Percentiles rank a stretch among this genome's conserved stretches.
Evolutionary conservation across 768 basidiomycete species (phyloP).

Genomic region (Amanita rubescens): DNA sequence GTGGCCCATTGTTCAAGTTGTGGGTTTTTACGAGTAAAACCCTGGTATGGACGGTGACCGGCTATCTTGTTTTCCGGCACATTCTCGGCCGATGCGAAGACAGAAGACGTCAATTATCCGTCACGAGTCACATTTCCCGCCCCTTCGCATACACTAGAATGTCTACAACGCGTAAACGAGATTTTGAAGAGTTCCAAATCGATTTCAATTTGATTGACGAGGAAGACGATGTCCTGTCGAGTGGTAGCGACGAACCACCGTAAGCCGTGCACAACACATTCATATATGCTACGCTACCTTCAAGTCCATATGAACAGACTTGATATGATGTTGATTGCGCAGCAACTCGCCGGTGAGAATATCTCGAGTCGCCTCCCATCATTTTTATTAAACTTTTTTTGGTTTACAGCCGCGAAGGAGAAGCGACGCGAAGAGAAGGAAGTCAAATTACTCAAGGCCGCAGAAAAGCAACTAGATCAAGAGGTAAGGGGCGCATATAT

Average conservation of each 20-base stretch:
- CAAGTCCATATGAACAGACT: neutral
- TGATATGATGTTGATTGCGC: neutral
- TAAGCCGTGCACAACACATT: neutral
- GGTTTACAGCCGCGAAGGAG: constrained; percentile 11
- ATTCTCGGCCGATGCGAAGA: too few species aligned
- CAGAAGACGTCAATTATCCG: too few species aligned
- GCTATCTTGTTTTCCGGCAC: too few species aligned
- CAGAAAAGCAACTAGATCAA: constrained; percentile 15
- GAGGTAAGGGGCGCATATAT: constrained; percentile 10
- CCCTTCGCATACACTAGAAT: neutral
- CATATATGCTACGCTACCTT: neutral
- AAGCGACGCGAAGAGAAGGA: constrained; percentile 16
- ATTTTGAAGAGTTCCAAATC: constrained; percentile 1
- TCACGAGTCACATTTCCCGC: too few species aligned
- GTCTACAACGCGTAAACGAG: neutral
- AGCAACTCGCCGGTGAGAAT: neutral
- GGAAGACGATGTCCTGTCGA: neutral
- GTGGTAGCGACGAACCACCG: neutral
- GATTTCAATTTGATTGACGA: neutral
- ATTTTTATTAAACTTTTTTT: neutral
- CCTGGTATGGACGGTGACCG: too few species aligned
- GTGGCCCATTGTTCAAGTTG: too few species aligned
- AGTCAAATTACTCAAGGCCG: constrained; percentile 13
- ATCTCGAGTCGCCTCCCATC: neutral
- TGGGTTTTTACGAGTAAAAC: too few species aligned